phyloP scores from a whole-genome alignment of 2,329 filamentous ascomycete species.

The Aspergillus ruber region DNA sequence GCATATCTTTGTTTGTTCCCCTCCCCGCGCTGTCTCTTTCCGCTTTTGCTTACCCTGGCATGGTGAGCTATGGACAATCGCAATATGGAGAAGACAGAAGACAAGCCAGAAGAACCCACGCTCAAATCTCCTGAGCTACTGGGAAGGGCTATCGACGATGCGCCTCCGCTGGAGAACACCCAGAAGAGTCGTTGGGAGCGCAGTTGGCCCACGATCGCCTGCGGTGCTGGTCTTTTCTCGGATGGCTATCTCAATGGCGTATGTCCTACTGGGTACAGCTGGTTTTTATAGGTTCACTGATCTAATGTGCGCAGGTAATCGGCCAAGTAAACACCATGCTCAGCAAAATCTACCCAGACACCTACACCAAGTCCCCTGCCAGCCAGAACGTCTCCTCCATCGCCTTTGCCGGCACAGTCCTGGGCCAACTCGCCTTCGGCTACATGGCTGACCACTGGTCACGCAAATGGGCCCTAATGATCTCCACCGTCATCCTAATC shows the following conservation, averaged over 20 bases:
- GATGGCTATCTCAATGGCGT: constrained; percentile 91
- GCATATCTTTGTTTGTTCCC: too few relatives aligned
- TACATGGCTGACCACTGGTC: constrained; percentile 79
- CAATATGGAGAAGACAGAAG: not conserved
- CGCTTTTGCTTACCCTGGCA: too few relatives aligned
- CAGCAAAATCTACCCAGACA: constrained; percentile 56
- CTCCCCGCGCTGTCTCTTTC: too few relatives aligned
- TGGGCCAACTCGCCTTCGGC: constrained; percentile 76
- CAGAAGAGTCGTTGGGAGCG: constrained; percentile 46
- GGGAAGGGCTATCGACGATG: constrained; percentile 12
- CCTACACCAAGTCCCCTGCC: constrained; percentile 64
- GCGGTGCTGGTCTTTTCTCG: constrained; percentile 81
- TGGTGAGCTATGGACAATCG: too few relatives aligned
- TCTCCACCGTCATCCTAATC: constrained; percentile 76
- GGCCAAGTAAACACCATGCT: constrained; percentile 80
- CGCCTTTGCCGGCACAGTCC: constrained; percentile 77
- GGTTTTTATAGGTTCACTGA: constrained; percentile 1
- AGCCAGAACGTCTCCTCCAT: constrained; percentile 72
- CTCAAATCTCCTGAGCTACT: constrained; percentile 1
- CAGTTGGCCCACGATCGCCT: constrained; percentile 72
- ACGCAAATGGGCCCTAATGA: constrained; percentile 71
- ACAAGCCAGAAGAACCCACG: not conserved
- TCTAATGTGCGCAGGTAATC: constrained; percentile 55
- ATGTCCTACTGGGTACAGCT: constrained; percentile 19
- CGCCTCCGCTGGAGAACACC: constrained; percentile 18